These are phyloP conservation scores for Lithospermum erythrorhizon DNA, from an alignment of 257 asterid species.

Conservation along the genomic window DNA sequence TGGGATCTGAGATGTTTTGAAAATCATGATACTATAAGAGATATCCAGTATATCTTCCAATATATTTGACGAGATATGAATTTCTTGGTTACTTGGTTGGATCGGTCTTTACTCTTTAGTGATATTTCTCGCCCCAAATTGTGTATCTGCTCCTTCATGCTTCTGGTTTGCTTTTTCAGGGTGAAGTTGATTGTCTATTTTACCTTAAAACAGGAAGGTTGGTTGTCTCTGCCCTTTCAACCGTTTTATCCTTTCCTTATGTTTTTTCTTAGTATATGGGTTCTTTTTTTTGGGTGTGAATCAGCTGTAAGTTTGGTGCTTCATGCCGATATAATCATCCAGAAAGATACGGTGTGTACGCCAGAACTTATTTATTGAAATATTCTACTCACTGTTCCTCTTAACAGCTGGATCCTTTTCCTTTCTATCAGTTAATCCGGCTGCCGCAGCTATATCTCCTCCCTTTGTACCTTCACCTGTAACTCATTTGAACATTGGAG, in stretches of 20 bases:
- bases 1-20: not conserved
- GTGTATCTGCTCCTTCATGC: constrained; percentile 7
- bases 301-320: constrained; percentile 92
- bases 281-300: constrained; percentile 17
- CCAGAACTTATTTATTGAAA: not conserved
- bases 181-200: constrained; percentile 95
- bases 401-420: not conserved
- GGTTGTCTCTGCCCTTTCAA: constrained; percentile 21
- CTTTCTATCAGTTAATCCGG: constrained; percentile 25
- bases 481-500: constrained; percentile 50
- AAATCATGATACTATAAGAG: too few species aligned
- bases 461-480: constrained; percentile 55
- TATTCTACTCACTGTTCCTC: constrained; percentile 4
- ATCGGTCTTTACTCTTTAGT: not conserved
- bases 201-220: constrained; percentile 96
- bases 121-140: not conserved
- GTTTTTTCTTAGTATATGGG: constrained; percentile 1
- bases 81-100: not conserved
- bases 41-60: not conserved
- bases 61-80: not conserved
- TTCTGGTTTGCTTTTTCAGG: constrained; percentile 40
- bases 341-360: constrained; percentile 52
- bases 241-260: constrained; percentile 7
- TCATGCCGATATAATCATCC: constrained; percentile 95
- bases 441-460: constrained; percentile 50